phyloP scores from a whole-genome alignment of 2,329 filamentous ascomycete genomes.

The Lachnellula suecica region DNA sequence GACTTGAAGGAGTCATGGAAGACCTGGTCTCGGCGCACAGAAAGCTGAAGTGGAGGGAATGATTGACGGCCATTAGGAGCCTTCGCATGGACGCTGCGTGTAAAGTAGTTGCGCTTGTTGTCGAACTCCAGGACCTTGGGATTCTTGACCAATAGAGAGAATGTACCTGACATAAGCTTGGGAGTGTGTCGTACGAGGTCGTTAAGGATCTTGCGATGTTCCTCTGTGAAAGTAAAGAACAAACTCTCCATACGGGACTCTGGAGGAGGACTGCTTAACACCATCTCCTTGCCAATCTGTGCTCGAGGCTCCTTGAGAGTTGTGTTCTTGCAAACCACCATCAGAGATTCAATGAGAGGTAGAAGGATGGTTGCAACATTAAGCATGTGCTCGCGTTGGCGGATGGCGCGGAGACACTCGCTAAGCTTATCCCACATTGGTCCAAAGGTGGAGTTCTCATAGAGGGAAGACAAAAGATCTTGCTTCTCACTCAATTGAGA shows the following conservation, averaged over 20 bases:
- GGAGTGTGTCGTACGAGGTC: slow-evolving; percentile 96
- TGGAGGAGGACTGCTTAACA: slow-evolving; percentile 72
- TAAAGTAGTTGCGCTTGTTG: slow-evolving; percentile 99
- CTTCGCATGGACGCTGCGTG: slow-evolving; percentile 81
- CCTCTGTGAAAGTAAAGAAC: slow-evolving; percentile 97
- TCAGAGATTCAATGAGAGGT: slow-evolving; percentile 91
- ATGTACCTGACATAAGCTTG: slow-evolving; percentile 97
- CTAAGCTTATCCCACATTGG: slow-evolving; percentile 92
- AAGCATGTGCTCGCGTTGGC: slow-evolving; percentile 90
- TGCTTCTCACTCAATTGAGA: slow-evolving; percentile 66
- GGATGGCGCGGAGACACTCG: slow-evolving; percentile 82
- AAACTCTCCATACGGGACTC: slow-evolving; percentile 82
- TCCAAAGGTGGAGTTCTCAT: slow-evolving; percentile 87
- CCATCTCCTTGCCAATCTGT: slow-evolving; percentile 62
- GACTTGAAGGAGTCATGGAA: slow-evolving; percentile 98
- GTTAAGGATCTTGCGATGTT: slow-evolving; percentile 95
- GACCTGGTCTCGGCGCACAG: slow-evolving; percentile 88
- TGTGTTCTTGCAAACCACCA: slow-evolving; percentile 99
- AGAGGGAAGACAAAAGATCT: slow-evolving; percentile 82
- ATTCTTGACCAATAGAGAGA: slow-evolving; percentile 94
- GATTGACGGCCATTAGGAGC: slow-evolving; percentile 69
- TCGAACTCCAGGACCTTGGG: slow-evolving; percentile 98
- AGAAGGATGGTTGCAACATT: slow-evolving; percentile 95
- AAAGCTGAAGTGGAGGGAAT: slow-evolving; percentile 74
- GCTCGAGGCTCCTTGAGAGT: slow-evolving; percentile 46